phyloP scores from a whole-genome alignment of 2,329 filamentous ascomycete species.

The Clonostachys rosea region DNA sequence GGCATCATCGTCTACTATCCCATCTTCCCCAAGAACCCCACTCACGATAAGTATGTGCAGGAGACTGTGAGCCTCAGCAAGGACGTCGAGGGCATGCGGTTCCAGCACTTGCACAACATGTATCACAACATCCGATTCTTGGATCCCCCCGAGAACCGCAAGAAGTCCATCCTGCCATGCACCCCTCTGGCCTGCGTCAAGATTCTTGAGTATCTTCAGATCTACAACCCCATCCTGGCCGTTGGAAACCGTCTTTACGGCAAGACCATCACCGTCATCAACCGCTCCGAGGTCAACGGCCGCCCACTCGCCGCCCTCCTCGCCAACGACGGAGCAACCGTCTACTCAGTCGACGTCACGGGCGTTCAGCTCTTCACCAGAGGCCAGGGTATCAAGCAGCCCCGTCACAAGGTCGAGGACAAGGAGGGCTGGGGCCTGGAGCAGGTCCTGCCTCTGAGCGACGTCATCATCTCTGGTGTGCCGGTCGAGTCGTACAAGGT shows the following conservation, averaged over 20 bases:
- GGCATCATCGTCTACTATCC: slow-evolving; percentile 98
- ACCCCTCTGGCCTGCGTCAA: slow-evolving; percentile 95
- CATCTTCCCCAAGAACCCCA: slow-evolving; percentile 76
- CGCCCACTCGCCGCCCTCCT: slow-evolving; percentile 86
- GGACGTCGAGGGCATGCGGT: slow-evolving; percentile 92
- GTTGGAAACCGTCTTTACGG: slow-evolving; percentile 92
- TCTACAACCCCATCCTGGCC: slow-evolving; percentile 92
- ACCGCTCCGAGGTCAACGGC: slow-evolving; percentile 93
- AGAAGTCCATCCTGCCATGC: slow-evolving; percentile 92
- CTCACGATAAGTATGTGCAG: slow-evolving; percentile 92
- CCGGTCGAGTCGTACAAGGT: slow-evolving; percentile 88
- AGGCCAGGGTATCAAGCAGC: slow-evolving; percentile 80
- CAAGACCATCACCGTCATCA: slow-evolving; percentile 93
- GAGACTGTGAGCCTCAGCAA: slow-evolving; percentile 87
- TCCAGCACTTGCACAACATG: slow-evolving; percentile 98
- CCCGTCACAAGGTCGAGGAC: slow-evolving; percentile 81
- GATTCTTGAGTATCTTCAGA: slow-evolving; percentile 90
- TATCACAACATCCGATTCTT: slow-evolving; percentile 97
- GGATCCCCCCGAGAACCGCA: slow-evolving; percentile 68
- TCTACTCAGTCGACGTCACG: slow-evolving; percentile 91
- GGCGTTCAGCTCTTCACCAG: slow-evolving; percentile 90
- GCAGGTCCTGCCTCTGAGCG: slow-evolving; percentile 79
- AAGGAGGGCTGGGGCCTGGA: slow-evolving; percentile 76
- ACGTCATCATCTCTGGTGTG: slow-evolving; percentile 93
- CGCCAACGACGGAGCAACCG: slow-evolving; percentile 91